Conservation (phyloP, 2,329 filamentous ascomycete genomes). For the Botrytis porri region DNA sequence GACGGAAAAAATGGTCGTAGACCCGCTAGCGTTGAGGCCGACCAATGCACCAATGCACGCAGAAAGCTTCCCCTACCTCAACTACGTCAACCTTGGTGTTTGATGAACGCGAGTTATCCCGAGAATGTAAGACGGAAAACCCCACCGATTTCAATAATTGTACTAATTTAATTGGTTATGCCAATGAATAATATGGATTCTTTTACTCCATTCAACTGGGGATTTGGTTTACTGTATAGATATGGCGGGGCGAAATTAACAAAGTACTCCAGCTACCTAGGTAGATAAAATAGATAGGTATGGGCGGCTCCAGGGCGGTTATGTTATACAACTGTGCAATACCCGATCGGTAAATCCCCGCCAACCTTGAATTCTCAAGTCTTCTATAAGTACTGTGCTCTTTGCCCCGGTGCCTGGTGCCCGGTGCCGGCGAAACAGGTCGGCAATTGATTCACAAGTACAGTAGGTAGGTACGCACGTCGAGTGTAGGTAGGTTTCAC, state of each 20-base stretch:
- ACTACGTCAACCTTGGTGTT: conserved; percentile 11
- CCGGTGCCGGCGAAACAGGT: neutral
- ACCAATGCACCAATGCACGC: conserved; percentile 4
- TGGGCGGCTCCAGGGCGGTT: neutral
- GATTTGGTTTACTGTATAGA: neutral
- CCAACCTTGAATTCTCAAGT: neutral
- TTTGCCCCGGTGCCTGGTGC: neutral
- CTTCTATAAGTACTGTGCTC: neutral
- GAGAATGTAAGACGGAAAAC: conserved; percentile 17
- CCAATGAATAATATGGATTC: neutral
- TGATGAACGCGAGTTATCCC: conserved; percentile 9
- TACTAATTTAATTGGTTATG: neutral
- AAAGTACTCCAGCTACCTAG: neutral
- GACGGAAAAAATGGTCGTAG: conserved; percentile 18
- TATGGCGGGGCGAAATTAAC: neutral
- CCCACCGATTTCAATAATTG: neutral
- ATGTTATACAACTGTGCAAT: neutral
- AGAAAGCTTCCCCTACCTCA: neutral
- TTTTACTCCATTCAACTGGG: neutral
- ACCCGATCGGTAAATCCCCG: neutral
- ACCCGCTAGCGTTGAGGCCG: conserved; percentile 13
- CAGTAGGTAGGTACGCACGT: neutral
- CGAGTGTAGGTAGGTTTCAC: neutral
- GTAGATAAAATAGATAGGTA: neutral
- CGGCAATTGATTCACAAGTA: neutral